Base-by-base conservation (phyloP, 306 rosid species). In the Canavalia ensiformis region DNA sequence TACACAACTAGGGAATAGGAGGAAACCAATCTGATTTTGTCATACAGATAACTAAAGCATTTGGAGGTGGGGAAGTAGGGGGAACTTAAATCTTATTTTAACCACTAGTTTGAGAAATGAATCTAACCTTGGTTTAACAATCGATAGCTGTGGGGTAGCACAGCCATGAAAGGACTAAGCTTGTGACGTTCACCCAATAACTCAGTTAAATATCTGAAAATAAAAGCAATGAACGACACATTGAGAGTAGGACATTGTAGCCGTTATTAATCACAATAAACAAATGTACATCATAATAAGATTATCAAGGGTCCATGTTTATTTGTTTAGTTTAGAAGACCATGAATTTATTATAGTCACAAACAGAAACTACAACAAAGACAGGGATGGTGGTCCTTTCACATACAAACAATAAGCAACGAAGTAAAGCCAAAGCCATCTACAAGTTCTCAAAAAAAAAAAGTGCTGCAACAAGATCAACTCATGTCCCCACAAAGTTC, bases 51-150 rank as follows among this genome's bases (percentile, higher is more conserved):
- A n/a, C 37, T 10, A 42, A 77, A 57, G 76, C 45, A 79, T 12
- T 18, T 31, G 9, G 6, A 45, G 7, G 71, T 29, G 68, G 47
- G n/a, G 68, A 11, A 7, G 83, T 28, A 34, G 7, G 4, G 25
- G 10, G n/a, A 6, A 13, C 37, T 55, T 29, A 25, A 77, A 55
- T 68, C 76, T 60, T 69, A 78, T 45, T 67, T 55, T 64, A 51
- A 45, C 25, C 51, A 52, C 13, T 18, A 18, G 54, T 79, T 56
- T 13, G 44, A 13, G 81, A 65, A 67, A 77, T 3, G 33, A 82
- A 89, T 58, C 92, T 84, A 70, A 95, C 99, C 99, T 90, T 93
- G 96, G 97, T 84, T 95, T 78, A 96, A 62, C 87, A 96, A 88
- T 82, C 95, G 87, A 79, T 55, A 87, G 79, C 89, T 55, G 55